Evolutionary conservation across 768 basidiomycete species (phyloP).

Genomic region (Lentinula raphanica): DNA sequence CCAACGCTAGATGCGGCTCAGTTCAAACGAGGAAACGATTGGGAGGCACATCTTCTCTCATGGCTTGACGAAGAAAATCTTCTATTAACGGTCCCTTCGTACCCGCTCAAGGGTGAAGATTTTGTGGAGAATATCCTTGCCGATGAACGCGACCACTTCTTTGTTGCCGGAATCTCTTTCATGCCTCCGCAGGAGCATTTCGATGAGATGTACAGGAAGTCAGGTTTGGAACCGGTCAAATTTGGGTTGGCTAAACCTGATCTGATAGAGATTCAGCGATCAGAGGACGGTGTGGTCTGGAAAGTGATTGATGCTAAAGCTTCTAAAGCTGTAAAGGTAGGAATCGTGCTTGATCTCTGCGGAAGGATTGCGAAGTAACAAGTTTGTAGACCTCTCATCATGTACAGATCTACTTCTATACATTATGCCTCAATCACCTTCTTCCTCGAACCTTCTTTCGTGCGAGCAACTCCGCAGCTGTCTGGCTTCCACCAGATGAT

Average conservation of each 20-base stretch:
- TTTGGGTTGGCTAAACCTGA: slow-evolving; percentile 48
- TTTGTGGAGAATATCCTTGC: slow-evolving; percentile 37
- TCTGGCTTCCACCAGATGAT: slow-evolving; percentile 43
- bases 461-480: slow-evolving; percentile 30
- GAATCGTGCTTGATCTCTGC: not conserved
- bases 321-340: slow-evolving; percentile 41
- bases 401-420: slow-evolving; percentile 49
- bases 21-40: slow-evolving; percentile 38
- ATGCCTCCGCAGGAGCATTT: slow-evolving; percentile 34
- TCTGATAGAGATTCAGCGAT: slow-evolving; percentile 38
- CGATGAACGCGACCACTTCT: slow-evolving; percentile 41
- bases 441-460: slow-evolving; percentile 29
- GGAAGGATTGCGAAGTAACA: not conserved
- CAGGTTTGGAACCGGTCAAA: slow-evolving; percentile 26
- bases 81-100: slow-evolving; percentile 35
- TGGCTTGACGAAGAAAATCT: slow-evolving; percentile 37
- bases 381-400: slow-evolving; percentile 40
- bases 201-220: slow-evolving; percentile 25
- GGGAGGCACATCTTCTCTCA: slow-evolving; percentile 37
- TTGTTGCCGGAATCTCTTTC: slow-evolving; percentile 38
- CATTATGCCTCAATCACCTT: slow-evolving; percentile 35
- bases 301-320: slow-evolving; percentile 48
- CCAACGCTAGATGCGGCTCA: slow-evolving; percentile 30
- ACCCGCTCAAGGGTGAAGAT: slow-evolving; percentile 26
- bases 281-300: slow-evolving; percentile 31